A percentile compares a stretch with the other conserved stretches of the same genome.
Conservation (phyloP, 805 yeast genomes). For the Nakazawaea pomicola region DNA sequence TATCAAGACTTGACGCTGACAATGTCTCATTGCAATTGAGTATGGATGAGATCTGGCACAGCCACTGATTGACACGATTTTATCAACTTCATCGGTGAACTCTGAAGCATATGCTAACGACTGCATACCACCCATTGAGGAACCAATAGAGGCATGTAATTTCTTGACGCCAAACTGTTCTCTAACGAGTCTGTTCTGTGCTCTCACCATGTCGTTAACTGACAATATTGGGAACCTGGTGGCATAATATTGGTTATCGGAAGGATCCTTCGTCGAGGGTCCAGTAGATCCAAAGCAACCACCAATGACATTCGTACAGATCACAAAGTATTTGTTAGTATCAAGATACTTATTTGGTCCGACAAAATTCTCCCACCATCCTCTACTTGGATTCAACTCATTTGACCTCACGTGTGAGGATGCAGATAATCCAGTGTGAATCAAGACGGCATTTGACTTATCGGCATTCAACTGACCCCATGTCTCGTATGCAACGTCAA, state of each 20-base stretch:
- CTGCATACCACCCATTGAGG: constrained; percentile 99
- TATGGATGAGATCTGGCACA: constrained; percentile 94
- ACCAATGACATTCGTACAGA: constrained; percentile 89
- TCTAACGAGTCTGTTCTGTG: constrained; percentile 66
- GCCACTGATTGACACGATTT: constrained; percentile 78
- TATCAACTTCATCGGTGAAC: constrained; percentile 70
- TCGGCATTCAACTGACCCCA: constrained; percentile 75
- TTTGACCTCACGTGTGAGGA: constrained; percentile 92
- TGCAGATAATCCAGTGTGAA: constrained; percentile 91
- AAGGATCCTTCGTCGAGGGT: constrained; percentile 77
- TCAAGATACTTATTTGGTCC: constrained; percentile 81
- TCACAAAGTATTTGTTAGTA: constrained; percentile 73
- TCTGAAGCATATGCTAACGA: constrained; percentile 82
- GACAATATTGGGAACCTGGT: constrained; percentile 85
- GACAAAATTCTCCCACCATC: constrained; percentile 96
- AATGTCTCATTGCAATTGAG: constrained; percentile 88
- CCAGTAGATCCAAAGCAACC: constrained; percentile 97
- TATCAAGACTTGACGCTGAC: constrained; percentile 91
- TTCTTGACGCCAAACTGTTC: constrained; percentile 58
- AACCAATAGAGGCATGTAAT: constrained; percentile 78
- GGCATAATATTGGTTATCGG: constrained; percentile 62
- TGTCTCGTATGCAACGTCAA: constrained; percentile 84
- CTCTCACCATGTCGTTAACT: constrained; percentile 86
- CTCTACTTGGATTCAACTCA: constrained; percentile 57
- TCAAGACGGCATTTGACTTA: constrained; percentile 66